Evolutionary conservation across 2,329 filamentous ascomycete genomes (phyloP).

Genomic region (Pseudogymnoascus sp.): DNA sequence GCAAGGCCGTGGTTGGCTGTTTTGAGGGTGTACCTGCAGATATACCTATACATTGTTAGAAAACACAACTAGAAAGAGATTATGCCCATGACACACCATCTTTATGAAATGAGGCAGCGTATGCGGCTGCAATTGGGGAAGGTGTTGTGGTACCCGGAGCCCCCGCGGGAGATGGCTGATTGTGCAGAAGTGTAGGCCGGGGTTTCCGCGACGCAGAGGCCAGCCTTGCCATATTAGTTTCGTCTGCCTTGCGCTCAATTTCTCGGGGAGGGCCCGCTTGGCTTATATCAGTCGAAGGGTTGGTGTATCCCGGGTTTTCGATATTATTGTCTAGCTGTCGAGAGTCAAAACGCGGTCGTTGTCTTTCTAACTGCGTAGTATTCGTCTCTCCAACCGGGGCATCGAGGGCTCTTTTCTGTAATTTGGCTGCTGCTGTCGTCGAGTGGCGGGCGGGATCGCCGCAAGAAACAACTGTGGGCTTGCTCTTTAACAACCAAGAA

Average conservation of each 20-base stretch:
- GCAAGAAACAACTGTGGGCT: slow-evolving; percentile 17
- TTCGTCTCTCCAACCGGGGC: not conserved
- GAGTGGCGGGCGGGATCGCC: not conserved
- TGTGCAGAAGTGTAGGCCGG: slow-evolving; percentile 20
- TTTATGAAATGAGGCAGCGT: slow-evolving; percentile 1
- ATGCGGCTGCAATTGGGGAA: slow-evolving; percentile 12
- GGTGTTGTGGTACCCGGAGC: slow-evolving; percentile 22
- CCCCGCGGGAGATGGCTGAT: not conserved
- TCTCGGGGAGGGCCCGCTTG: slow-evolving; percentile 20
- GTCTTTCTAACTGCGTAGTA: not conserved
- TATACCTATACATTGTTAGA: not conserved
- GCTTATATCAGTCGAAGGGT: slow-evolving; percentile 19
- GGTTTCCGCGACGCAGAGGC: slow-evolving; percentile 21
- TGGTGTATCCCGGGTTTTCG: slow-evolving; percentile 17
- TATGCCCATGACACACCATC: not conserved
- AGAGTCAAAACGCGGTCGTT: slow-evolving; percentile 15
- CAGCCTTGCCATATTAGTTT: slow-evolving; percentile 26
- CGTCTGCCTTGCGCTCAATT: slow-evolving; percentile 14
- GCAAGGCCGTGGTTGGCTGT: slow-evolving; percentile 21
- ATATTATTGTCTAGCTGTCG: not conserved
- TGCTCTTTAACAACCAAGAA: slow-evolving; percentile 27
- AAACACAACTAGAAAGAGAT: not conserved
- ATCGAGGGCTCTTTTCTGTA: not conserved
- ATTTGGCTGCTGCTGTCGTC: not conserved
- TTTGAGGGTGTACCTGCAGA: slow-evolving; percentile 25